Evolutionary conservation across 140 eudicot genomes (phyloP).

Genomic region (Ambrosia hybrid): DNA sequence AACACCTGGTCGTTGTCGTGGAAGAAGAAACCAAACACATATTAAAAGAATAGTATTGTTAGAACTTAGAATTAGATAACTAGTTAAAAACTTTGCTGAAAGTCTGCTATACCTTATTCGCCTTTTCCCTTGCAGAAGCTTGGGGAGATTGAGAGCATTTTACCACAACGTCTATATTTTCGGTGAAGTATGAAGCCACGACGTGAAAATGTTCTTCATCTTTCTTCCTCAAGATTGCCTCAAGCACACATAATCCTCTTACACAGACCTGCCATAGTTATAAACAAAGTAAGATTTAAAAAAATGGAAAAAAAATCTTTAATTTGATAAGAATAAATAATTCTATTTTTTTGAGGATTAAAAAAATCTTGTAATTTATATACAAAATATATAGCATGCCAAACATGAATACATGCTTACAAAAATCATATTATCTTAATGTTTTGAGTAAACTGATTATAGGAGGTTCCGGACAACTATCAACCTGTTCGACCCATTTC

Average conservation of each 20-base stretch:
- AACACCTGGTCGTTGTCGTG: constrained; percentile 51
- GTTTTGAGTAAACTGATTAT: too few species aligned
- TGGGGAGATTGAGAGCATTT: constrained; percentile 94
- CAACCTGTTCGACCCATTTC: not conserved
- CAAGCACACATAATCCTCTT: constrained; percentile 92
- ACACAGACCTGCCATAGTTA: constrained; percentile 65
- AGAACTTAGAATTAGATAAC: not conserved
- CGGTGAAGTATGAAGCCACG: constrained; percentile 59
- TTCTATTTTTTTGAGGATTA: too few species aligned
- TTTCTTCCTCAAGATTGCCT: constrained; percentile 82
- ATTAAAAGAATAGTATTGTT: not conserved
- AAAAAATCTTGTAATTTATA: too few species aligned
- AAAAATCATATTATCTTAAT: too few species aligned
- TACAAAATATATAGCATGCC: too few species aligned
- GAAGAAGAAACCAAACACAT: constrained; percentile 1
- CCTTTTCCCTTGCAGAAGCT: constrained; percentile 89
- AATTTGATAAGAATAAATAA: too few species aligned
- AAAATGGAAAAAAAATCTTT: not conserved
- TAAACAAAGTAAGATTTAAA: not conserved
- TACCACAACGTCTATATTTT: constrained; percentile 56
- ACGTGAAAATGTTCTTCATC: constrained; percentile 38
- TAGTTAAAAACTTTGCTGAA: not conserved
- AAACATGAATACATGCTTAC: too few species aligned
- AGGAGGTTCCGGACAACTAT: not conserved
- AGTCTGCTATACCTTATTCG: constrained; percentile 64